Evolutionary conservation across 495 filamentous ascomycete species (phyloP), one percentile per base, ranked within the genome.

Genomic region (Annulohypoxylon bovei): DNA sequence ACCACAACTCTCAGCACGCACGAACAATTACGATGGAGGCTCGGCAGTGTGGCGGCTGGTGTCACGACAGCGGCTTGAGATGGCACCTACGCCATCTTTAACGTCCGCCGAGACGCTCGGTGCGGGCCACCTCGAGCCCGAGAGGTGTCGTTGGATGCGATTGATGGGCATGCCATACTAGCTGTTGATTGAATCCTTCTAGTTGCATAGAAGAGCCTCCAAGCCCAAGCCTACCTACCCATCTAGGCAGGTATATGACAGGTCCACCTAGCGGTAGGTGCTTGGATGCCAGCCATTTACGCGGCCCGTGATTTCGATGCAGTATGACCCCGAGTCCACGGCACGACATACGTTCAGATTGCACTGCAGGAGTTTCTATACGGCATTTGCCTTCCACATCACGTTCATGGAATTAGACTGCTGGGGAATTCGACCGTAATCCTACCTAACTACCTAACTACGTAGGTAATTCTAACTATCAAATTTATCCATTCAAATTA

Each of bases 11-110:
- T 56, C 65, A 22, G 30, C n/a, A 28, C 46, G 18, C 27, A 49
- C 12, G 44, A 33, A 42, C 3, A 50, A 33, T 53, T 25, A 49
- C 55, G 32, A 22, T 28, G 32, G 57, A 68, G 49, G 30, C 56
- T 61, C 39, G 40, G 65, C 35, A 39, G 46, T 37, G 65, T 54
- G 33, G 27, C 56, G 46, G 49, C 35, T 60, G 37, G 65, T 61
- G 39, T 27, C 55, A 60, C 65, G 37, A 44, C 32, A 53, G 47
- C 35, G 39, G 9, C 7, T 30, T 56, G 27, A 30, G n/a, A 23
- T 44, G 9, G 25, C 23, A n/a, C 2, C 7, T 35, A 52, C 46
- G 46, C 44, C 46, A 47, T 42, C 40, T 33, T 28, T 22, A 33
- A 58, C 22, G 52, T 30, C 25, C 28, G 20, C 52, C 58, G 20